Evolutionary conservation across 2,329 filamentous ascomycete species (phyloP), one percentile per base, ranked within the genome.

Genomic region (Alternaria triticimaculans): DNA sequence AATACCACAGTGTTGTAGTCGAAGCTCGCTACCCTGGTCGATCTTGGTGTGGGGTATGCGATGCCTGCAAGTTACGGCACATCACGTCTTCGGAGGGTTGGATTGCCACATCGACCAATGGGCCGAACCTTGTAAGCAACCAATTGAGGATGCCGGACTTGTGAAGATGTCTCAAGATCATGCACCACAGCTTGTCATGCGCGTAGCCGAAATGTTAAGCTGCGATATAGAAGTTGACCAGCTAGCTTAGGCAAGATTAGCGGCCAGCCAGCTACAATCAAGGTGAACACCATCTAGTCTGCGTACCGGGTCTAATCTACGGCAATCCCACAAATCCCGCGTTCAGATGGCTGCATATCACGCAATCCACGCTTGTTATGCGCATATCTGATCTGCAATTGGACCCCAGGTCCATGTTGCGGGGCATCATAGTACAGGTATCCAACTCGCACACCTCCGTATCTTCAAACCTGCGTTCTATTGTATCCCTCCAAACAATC

Each of bases 331-430:
- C 33, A 51, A 12, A 44, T 44, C 28, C 20, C 44, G 25, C 37
- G 2, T 1, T 41, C 18, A 3, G 9, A 45, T 26, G 11, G 8
- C 2, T 57, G 12, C 26, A 45, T 45, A 57, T 57, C 59, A 61
- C 59, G 59, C 59, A 56, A 61, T 61, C 18, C 20, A 44, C 59
- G 54, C 59, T 56, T 61, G n/a, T 10, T 15, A 58, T 61, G 7
- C 26, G 59, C 15, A 51, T 4, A 51, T 58, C 23, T 12, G 18
- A 20, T 45, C 23, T 10, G 18, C 30, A 25, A 33, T 30, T n/a
- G 7, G 21, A 55, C 26, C 11, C 15, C 6, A 23, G 5, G 5
- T 33, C 21, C 2, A 37, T 11, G 8, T 21, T 21, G 37, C 21
- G 26, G 23, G 15, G 45, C 12, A 33, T 2, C 18, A 15, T 20